Percentiles rank a stretch among this genome's conserved stretches.
Evolutionary conservation across 352 stramenopile species (phyloP).

Genomic region (Pythium dissimile): DNA sequence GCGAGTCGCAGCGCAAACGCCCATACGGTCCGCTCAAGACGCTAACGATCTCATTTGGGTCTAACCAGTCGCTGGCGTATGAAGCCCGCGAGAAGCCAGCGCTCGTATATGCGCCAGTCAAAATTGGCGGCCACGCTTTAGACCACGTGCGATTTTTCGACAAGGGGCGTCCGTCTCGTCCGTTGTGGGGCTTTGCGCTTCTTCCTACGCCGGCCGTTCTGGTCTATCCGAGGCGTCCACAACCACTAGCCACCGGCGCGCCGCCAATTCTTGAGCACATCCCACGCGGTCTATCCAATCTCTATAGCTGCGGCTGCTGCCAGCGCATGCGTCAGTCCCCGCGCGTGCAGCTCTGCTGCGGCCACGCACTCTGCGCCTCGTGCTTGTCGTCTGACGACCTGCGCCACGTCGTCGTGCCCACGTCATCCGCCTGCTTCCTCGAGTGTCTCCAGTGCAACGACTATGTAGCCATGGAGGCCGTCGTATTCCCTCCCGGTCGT

Average conservation of each 20-base stretch:
- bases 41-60: not conserved
- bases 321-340: conserved; percentile 45
- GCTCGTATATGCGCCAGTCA: conserved; percentile 57
- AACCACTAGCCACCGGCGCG: not conserved
- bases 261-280: not conserved
- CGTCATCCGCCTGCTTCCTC: conserved; percentile 33
- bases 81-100: conserved; percentile 31
- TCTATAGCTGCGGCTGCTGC: conserved; percentile 67
- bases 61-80: conserved; percentile 38
- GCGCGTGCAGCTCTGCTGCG: conserved; percentile 62
- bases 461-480: conserved; percentile 50
- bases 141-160: conserved; percentile 74
- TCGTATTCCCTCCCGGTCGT: conserved; percentile 52
- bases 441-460: conserved; percentile 48
- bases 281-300: conserved; percentile 22
- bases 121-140: conserved; percentile 74
- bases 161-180: conserved; percentile 53
- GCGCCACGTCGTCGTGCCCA: conserved; percentile 31
- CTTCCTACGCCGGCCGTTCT: not conserved
- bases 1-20: conserved; percentile 4
- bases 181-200: conserved; percentile 40
- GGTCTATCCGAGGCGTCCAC: conserved; percentile 1
- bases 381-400: conserved; percentile 51
- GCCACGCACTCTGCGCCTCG: conserved; percentile 52
- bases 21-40: conserved; percentile 16